Base-by-base conservation (phyloP, 1,284 basidiomycete species). In the Cutaneotrichosporon cyanovorans region DNA sequence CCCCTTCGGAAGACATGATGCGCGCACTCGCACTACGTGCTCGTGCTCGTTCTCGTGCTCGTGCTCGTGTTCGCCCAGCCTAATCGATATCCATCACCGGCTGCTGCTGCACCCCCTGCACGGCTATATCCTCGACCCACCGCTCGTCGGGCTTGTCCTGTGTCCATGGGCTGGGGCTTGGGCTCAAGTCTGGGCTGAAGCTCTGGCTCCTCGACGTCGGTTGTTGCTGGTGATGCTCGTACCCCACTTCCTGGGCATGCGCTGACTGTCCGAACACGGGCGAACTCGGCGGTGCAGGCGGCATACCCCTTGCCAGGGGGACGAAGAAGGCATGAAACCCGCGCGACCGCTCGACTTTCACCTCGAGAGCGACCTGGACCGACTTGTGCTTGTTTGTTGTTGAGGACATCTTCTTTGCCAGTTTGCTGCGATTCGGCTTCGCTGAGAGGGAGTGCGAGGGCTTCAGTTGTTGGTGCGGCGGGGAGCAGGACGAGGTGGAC, bases 251-350 rank as follows among this genome's bases (percentile, higher is more conserved):
- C 12, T 40, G 38, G n/a, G 15, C 16, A 21, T 61, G 59, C 30
- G 62, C 58, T 35, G 42, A 43, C 33, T 53, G 46, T 4, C 46
- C 50, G 37, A 54, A 50, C n/a, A 48, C 45, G 9, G 67, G 67
- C 18, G 53, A 58, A 34, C 53, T 59, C 5, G 67, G 67, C 18
- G 67, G 67, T 5, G 63, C 63, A 2, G 58, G 58, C 6, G 67
- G 67, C 44, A 65, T 42, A 25, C 41, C 37, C 12, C 55, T 48
- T 6, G 57, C 61, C 11, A 66, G 53, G 7, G 65, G 65, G 6
- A 69, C 60, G 48, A 67, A 67, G 54, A 66, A 63, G 16, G 62
- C 61, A 32, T 66, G 62, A 54, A 67, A 68, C 2, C 67, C 63
- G 37, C 61, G 49, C 16, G 62, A 57, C 21, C 58, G 56, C 46